Evolutionary conservation across 768 basidiomycete genomes (phyloP), one percentile per base, ranked within the genome.

Genomic region (Podaxis pistillaris): DNA sequence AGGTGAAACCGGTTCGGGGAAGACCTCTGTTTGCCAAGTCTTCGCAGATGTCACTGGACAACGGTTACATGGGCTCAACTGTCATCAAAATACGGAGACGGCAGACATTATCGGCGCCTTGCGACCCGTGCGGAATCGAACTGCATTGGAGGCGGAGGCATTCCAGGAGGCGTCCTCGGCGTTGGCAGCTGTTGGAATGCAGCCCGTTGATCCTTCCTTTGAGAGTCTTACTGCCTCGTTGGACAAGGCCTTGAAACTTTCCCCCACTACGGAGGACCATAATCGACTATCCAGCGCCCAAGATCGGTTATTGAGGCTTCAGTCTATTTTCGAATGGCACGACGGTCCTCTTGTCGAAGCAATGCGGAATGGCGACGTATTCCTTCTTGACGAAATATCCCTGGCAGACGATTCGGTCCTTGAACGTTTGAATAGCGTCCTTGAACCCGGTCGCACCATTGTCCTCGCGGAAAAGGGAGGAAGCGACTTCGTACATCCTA

Each of bases 41-140:
- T 90, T 90, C 66, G 91, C 97, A 0, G 82, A 88, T 49, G 86
- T 86, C 1, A 75, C 83, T 24, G 74, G 75, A 26, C 86, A 86
- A 68, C 76, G 72, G 38, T 78, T 99, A 28, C 78, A 89, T 67
- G 80, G 86, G 3, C 83, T 99, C 65, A 98, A 93, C 67, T 98
- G 97, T 69, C 97, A 99, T 72, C 95, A 97, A 74, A 98, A 97
- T 70, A 98, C 96, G 28, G 97, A 99, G 76, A 97, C 96, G 0
- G 93, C 96, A 11, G 97, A 99, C 72, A 79, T 99, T 24, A 93
- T 98, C 56, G 97, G 97, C 19, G 93, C 94, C 40, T 83, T 97
- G 66, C 85, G 96, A 37, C 96, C 96, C 4, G 78, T 93, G 11
- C 87, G 96, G 33, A 93, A 93, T 74, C 86, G 91, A 22, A 76